phyloP scores from a whole-genome alignment of 306 rosid species.

The Sesbania bispinosa region DNA sequence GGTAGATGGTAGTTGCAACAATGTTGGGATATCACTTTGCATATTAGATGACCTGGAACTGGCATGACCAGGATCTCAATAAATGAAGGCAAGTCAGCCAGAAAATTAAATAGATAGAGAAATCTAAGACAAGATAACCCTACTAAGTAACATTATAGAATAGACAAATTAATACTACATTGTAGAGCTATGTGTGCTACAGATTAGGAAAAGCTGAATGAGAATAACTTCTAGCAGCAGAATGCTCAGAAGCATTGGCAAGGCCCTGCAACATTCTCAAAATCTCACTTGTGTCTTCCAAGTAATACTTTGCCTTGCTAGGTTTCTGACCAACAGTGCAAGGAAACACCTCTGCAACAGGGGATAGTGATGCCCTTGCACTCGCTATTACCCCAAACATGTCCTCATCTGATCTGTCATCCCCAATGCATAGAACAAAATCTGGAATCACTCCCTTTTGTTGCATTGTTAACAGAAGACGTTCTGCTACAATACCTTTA shows the following conservation, averaged over 20 bases:
- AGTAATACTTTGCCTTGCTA: slow-evolving; percentile 42
- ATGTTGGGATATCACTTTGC: slow-evolving; percentile 3
- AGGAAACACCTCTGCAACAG: slow-evolving; percentile 34
- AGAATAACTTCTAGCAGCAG: slow-evolving; percentile 32
- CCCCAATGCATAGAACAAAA: slow-evolving; percentile 44
- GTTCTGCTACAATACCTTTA: slow-evolving; percentile 40
- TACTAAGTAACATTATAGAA: no score
- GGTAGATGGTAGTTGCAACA: slow-evolving; percentile 18
- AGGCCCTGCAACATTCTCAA: slow-evolving; percentile 85
- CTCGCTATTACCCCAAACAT: slow-evolving; percentile 38
- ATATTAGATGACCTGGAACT: not conserved
- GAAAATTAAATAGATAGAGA: not conserved
- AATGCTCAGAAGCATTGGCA: slow-evolving; percentile 63
- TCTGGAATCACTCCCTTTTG: slow-evolving; percentile 40
- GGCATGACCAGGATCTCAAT: not conserved
- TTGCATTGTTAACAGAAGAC: slow-evolving; percentile 36
- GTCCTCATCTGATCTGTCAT: slow-evolving; percentile 44
- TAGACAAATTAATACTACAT: slow-evolving; percentile 13
- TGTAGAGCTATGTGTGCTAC: slow-evolving; percentile 1
- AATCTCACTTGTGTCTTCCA: slow-evolving; percentile 78
- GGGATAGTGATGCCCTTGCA: slow-evolving; percentile 31
- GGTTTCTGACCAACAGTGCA: slow-evolving; percentile 46
- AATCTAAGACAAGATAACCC: slow-evolving; percentile 1
- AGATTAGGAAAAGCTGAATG: slow-evolving; percentile 31
- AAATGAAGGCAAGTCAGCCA: slow-evolving; percentile 13